Conservation (phyloP, 2,329 filamentous ascomycete genomes). For the Aspergillus carbonarius region DNA sequence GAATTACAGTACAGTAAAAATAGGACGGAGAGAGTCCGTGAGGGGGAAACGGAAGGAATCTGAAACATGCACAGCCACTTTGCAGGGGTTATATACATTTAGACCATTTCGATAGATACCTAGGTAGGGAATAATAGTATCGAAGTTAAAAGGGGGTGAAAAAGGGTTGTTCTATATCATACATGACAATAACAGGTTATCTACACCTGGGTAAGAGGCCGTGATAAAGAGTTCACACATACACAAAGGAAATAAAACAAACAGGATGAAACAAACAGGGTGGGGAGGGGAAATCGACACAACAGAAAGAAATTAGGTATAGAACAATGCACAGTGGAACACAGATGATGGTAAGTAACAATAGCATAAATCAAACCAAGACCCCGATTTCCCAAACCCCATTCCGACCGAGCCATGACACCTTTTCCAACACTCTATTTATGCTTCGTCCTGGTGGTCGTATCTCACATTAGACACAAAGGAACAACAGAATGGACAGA, state of each 20-base stretch:
- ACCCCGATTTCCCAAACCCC: slow-evolving; percentile 21
- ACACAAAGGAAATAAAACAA: slow-evolving; percentile 1
- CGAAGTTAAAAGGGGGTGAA: neutral
- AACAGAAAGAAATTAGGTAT: slow-evolving; percentile 2
- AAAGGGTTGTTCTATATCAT: slow-evolving; percentile 11
- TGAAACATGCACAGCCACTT: too few relatives aligned
- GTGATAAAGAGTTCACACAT: neutral
- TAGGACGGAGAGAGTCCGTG: too few relatives aligned
- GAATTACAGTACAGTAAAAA: too few relatives aligned
- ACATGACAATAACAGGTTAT: slow-evolving; percentile 10
- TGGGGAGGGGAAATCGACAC: neutral
- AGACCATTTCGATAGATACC: neutral
- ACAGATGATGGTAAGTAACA: neutral
- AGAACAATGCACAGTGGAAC: neutral
- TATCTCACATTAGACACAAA: slow-evolving; percentile 20
- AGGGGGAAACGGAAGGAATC: too few relatives aligned
- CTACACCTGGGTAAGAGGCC: slow-evolving; percentile 6
- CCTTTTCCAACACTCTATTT: slow-evolving; percentile 25
- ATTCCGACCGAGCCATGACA: slow-evolving; percentile 20
- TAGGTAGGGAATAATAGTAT: neutral
- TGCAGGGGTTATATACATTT: neutral
- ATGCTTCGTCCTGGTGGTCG: slow-evolving; percentile 27
- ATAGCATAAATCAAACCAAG: slow-evolving; percentile 12
- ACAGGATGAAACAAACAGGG: neutral
- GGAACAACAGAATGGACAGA: slow-evolving; percentile 9